phyloP scores from a whole-genome alignment of 108 stramenopile species.

The Hondaea fermentalgiana region DNA sequence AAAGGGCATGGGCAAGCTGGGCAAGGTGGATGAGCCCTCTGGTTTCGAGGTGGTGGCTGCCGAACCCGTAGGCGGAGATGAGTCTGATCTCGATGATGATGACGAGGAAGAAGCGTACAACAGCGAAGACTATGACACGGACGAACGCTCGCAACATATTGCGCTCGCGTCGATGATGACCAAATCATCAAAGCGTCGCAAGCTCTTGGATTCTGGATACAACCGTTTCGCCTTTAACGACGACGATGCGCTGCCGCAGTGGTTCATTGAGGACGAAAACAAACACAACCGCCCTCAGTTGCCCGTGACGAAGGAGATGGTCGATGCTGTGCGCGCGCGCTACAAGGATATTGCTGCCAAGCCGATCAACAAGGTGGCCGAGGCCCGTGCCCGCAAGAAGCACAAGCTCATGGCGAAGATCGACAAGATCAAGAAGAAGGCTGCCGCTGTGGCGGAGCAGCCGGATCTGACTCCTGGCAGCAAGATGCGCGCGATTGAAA shows the following conservation, averaged over 20 bases:
- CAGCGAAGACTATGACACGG: conserved; percentile 92
- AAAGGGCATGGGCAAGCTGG: background rate
- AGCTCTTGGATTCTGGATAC: conserved; percentile 90
- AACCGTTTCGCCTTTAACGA: conserved; percentile 99
- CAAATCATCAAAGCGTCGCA: conserved; percentile 79
- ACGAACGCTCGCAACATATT: conserved; percentile 80
- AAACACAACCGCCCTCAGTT: conserved; percentile 91
- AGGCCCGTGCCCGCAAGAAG: conserved; percentile 89
- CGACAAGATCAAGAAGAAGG: conserved; percentile 85
- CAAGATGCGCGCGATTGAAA: conserved; percentile 92
- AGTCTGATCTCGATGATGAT: conserved; percentile 22
- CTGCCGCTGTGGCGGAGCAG: conserved; percentile 73
- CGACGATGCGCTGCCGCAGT: conserved; percentile 81
- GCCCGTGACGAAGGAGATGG: conserved; percentile 77
- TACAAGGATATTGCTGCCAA: conserved; percentile 70
- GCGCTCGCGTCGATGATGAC: conserved; percentile 95
- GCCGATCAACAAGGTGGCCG: conserved; percentile 96
- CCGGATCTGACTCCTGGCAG: conserved; percentile 82
- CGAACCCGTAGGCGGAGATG: background rate
- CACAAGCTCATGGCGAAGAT: conserved; percentile 69
- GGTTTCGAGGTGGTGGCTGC: conserved; percentile 36
- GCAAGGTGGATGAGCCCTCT: conserved; percentile 1
- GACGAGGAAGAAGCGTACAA: conserved; percentile 38
- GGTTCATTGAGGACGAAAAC: conserved; percentile 96
- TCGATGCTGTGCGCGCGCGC: conserved; percentile 88